phyloP scores from a whole-genome alignment of 2,329 filamentous ascomycete species.

The Xylaria sp. region DNA sequence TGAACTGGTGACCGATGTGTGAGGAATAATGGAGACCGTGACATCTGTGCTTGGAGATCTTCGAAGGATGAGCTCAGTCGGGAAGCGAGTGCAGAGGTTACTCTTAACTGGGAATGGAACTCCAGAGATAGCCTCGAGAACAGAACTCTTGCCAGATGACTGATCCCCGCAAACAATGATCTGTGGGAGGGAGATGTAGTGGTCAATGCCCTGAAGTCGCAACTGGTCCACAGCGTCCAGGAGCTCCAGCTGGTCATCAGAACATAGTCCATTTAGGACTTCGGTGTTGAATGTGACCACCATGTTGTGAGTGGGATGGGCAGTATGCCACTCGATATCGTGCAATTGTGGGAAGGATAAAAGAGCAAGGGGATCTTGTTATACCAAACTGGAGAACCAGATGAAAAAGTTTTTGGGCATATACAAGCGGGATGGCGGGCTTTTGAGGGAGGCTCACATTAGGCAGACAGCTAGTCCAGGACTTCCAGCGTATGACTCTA shows the following conservation, averaged over 20 bases:
- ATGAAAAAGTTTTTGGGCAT: not conserved
- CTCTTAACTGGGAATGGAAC: constrained; percentile 69
- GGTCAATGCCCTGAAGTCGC: constrained; percentile 52
- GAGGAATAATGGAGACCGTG: constrained; percentile 54
- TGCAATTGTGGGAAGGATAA: not conserved
- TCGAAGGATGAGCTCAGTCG: constrained; percentile 70
- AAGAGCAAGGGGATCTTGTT: not conserved
- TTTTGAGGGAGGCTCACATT: not conserved
- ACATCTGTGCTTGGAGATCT: constrained; percentile 52
- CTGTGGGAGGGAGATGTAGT: constrained; percentile 57
- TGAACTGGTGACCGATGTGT: constrained; percentile 43
- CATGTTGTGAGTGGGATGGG: constrained; percentile 32
- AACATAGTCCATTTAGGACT: constrained; percentile 44
- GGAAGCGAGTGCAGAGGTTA: constrained; percentile 70
- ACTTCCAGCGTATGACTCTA: not conserved
- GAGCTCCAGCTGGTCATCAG: constrained; percentile 52
- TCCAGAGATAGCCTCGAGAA: constrained; percentile 72
- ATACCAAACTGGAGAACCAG: not conserved
- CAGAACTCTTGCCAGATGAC: constrained; percentile 72
- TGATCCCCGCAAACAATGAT: constrained; percentile 71
- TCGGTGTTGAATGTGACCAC: constrained; percentile 43
- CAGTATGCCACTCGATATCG: not conserved
- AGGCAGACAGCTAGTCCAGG: not conserved
- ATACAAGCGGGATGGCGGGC: not conserved
- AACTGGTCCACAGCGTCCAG: constrained; percentile 56